These are phyloP conservation scores for Pseudonitzschia pungens DNA, from an alignment of 108 stramenopile genomes.

Conservation along the genomic window DNA sequence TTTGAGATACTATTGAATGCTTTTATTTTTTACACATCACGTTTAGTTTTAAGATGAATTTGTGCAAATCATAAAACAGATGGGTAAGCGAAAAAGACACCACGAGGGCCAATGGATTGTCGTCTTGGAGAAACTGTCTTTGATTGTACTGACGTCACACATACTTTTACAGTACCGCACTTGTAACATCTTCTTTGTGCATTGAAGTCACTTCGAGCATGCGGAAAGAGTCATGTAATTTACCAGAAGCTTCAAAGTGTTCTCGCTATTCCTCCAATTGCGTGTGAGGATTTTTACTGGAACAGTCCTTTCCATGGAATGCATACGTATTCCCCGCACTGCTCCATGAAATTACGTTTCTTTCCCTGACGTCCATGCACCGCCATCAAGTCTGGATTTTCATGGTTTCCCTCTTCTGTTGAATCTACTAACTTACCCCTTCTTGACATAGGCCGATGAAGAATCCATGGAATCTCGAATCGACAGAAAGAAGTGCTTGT, in stretches of 20 bases:
- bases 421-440: too few species aligned
- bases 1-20: too few species aligned
- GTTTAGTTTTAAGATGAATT: not conserved
- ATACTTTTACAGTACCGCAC: not conserved
- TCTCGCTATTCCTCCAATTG: not conserved
- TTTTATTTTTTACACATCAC: not conserved
- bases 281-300: not conserved
- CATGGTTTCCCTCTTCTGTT: not conserved
- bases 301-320: not conserved
- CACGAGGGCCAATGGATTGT: not conserved
- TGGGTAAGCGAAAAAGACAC: not conserved
- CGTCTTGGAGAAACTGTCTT: not conserved
- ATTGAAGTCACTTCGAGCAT: not conserved
- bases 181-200: not conserved
- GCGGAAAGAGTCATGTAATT: not conserved
- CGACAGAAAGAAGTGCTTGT: not conserved
- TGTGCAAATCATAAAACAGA: not conserved
- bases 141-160: not conserved
- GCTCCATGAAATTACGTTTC: not conserved
- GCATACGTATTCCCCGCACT: not conserved
- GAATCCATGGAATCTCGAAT: not conserved
- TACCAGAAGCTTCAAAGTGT: not conserved
- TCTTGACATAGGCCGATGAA: not conserved
- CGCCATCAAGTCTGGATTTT: not conserved
- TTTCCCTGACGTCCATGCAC: not conserved